Percentiles rank a stretch among this genome's conserved stretches.
Conservation (phyloP, 306 rosid genomes). For the Vigna reflexopilosa region DNA sequence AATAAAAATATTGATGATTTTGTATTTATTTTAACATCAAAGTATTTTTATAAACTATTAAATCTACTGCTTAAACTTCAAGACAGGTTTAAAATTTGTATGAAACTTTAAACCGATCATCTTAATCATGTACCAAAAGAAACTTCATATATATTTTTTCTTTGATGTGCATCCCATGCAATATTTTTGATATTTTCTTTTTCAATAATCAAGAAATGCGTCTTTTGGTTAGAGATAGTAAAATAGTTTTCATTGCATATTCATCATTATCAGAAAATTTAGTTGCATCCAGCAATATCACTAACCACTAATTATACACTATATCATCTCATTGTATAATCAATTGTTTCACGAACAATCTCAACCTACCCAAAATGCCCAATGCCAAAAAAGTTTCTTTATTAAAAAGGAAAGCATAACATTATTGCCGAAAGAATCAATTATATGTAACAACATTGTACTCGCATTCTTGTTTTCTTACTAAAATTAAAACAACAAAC, state of each 20-base stretch:
- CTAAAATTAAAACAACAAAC: conserved; percentile 17
- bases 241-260: background rate
- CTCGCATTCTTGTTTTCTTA: conserved; percentile 30
- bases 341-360: background rate
- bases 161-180: no score
- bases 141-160: no score
- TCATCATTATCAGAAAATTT: conserved; percentile 11
- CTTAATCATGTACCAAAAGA: background rate
- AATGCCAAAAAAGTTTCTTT: conserved; percentile 8
- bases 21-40: no score
- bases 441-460: conserved; percentile 34
- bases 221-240: no score
- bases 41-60: no score
- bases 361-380: background rate
- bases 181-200: no score
- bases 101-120: no score
- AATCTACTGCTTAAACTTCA: no score
- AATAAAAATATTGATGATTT: no score
- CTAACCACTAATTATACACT: background rate
- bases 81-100: no score
- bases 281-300: conserved; percentile 40
- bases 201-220: no score
- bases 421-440: conserved; percentile 37
- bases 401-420: background rate
- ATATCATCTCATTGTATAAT: background rate